Evolutionary conservation across 768 basidiomycete species (phyloP), one percentile per base, ranked within the genome.

Genomic region (Termitomyces sp.): DNA sequence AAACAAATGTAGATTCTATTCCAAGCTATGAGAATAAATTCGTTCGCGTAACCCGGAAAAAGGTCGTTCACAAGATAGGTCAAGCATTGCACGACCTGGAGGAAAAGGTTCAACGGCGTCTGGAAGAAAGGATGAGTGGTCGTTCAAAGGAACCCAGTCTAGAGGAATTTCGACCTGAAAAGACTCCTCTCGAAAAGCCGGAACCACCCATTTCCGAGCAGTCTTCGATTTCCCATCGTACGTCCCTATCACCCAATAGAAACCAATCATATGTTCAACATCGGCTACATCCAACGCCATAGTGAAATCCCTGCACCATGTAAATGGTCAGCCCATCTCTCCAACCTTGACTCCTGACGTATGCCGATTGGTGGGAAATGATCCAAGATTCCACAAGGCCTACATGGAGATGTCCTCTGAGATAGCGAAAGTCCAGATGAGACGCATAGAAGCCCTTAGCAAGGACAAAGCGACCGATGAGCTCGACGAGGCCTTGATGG

Each of bases 41-140:
- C 5, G 45, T 57, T 26, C 40, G 56, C 37, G 42, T 17, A 10
- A 42, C 44, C 26, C 50, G 50, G 17, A 53, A 46, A 33, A 35
- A 57, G 37, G 51, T 19, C 12, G 38, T 57, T 38, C 40, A 57
- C 28, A 38, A 19, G 31, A 31, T 53, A 21, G 56, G 52, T 8
- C 45, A 53, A 21, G 56, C 56, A 33, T 31, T 57, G 19, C 30
- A 33, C 9, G 30, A 47, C 19, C n/a, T 57, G 15, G 56, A 57
- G 31, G 46, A 48, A 6, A 52, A 48, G 21, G 51, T 57, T 5
- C 23, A 41, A 15, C n/a, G 46, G 30, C 46, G 31, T 15, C 21
- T 48, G 12, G 30, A 57, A 28, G 45, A 53, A 15, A 28, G 56
- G 56, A 26, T 21, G 37, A 21, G 21, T 3, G 26, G 5, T 40